These are phyloP conservation scores for Globisporangium paddicum DNA, from an alignment of 352 stramenopile species.

Conservation along the genomic window DNA sequence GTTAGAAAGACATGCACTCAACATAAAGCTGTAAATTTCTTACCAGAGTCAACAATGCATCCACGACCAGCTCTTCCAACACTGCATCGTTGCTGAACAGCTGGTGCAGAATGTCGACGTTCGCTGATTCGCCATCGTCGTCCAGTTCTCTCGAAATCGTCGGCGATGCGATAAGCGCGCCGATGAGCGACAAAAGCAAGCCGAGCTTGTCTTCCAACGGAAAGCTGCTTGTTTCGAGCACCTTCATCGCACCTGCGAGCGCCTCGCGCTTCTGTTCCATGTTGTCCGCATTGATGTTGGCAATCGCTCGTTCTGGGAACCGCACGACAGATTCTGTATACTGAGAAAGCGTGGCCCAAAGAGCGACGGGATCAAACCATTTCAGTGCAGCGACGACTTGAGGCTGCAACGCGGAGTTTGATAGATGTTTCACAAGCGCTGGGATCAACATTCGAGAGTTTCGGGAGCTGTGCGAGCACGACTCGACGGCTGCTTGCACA, in stretches of 20 bases:
- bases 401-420: slow-evolving; percentile 53
- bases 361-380: slow-evolving; percentile 52
- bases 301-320: slow-evolving; percentile 2
- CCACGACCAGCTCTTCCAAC: slow-evolving; percentile 67
- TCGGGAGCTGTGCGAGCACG: slow-evolving; percentile 68
- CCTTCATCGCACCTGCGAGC: slow-evolving; percentile 56
- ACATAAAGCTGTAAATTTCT: neutral
- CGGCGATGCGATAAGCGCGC: slow-evolving; percentile 35
- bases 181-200: slow-evolving; percentile 58
- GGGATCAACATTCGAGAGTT: slow-evolving; percentile 83
- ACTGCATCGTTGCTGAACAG: slow-evolving; percentile 61
- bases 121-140: slow-evolving; percentile 16
- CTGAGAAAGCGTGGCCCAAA: slow-evolving; percentile 68
- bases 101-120: slow-evolving; percentile 46
- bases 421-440: slow-evolving; percentile 72
- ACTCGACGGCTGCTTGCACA: slow-evolving; percentile 75
- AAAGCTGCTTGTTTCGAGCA: slow-evolving; percentile 53
- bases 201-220: slow-evolving; percentile 65
- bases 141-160: neutral
- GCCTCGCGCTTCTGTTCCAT: slow-evolving; percentile 46
- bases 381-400: slow-evolving; percentile 71
- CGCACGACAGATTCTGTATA: slow-evolving; percentile 47
- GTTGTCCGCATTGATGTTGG: neutral
- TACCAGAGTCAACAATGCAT: slow-evolving; percentile 59
- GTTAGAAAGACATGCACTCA: neutral